Evolutionary conservation across 495 filamentous ascomycete genomes (phyloP).

Genomic region (Thozetella sp.): DNA sequence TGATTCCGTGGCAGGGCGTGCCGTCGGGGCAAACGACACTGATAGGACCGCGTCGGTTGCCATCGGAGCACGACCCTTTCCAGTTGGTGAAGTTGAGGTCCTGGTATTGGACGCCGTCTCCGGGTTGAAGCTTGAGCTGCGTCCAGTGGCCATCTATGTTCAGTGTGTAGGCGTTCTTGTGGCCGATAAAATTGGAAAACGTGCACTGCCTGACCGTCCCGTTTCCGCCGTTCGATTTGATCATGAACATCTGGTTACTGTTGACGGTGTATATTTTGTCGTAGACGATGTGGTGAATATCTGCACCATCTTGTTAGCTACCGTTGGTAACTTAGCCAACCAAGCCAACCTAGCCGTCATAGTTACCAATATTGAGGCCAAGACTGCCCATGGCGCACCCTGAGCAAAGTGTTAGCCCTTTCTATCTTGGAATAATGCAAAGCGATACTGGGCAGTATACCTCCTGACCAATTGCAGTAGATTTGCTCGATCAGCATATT

Average conservation of each 20-base stretch:
- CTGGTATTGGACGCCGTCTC: constrained; percentile 49
- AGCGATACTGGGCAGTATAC: constrained; percentile 7
- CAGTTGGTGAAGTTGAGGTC: constrained; percentile 57
- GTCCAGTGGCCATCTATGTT: constrained; percentile 43
- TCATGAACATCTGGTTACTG: constrained; percentile 64
- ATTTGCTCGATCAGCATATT: constrained; percentile 59
- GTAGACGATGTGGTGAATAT: constrained; percentile 47
- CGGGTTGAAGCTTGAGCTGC: constrained; percentile 15
- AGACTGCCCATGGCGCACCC: constrained; percentile 53
- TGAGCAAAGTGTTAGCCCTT: not conserved
- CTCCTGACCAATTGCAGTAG: constrained; percentile 59
- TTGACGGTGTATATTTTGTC: constrained; percentile 52
- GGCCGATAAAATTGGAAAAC: constrained; percentile 60
- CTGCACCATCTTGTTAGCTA: not conserved
- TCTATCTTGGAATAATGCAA: not conserved
- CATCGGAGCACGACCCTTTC: constrained; percentile 57
- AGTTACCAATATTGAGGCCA: constrained; percentile 18
- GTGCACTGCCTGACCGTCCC: constrained; percentile 46
- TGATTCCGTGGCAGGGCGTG: constrained; percentile 51
- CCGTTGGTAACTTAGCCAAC: not conserved
- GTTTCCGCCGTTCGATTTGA: constrained; percentile 55
- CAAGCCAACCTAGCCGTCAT: not conserved
- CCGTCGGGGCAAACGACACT: constrained; percentile 26
- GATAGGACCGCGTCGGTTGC: constrained; percentile 49
- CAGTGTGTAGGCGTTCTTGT: constrained; percentile 39